Evolutionary conservation across 257 asterid species (phyloP), one percentile per base, ranked within the genome.

Genomic region (Penstemon davidsonii): DNA sequence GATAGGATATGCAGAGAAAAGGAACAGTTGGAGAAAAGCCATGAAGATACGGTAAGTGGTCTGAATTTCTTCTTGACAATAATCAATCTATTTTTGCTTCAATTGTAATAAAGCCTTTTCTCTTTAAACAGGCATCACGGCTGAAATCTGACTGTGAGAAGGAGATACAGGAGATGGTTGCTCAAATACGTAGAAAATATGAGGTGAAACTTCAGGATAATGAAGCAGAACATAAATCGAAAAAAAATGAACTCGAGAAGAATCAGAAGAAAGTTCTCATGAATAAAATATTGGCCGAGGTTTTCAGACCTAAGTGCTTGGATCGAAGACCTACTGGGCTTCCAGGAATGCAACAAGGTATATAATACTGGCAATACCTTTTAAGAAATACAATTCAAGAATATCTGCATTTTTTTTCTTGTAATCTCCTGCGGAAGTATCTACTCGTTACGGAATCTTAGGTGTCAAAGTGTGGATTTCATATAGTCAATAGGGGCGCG

Each of bases 251-350:
- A 70, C 79, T 83, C 53, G 78, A 73, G 42, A 70, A 44, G 67
- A 85, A 75, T 73, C 72, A 43, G 6, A 70, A 67, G 6, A 82
- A 56, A 79, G 79, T 83, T 78, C 58, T 67, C 60, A 73, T 66
- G 85, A 86, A 87, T 77, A 79, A 74, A 73, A 37, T 66, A 42
- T 76, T 92, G 79, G 88, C 98, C 5, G 88, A 81, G 52, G 76
- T 73, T 64, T 75, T 85, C 69, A 78, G 84, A 60, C 59, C 72
- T 38, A 78, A 62, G 58, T 81, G 87, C 70, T 49, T 74, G 79
- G 81, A 79, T 77, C 74, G 44, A 52, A 69, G 75, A 86, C 79
- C 87, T 62, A 36, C 88, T 38, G 82, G 81, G 72, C 72, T 55
- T 47, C 70, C 76, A 46, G 76, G 79, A 64, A 54, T 55, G 76